phyloP scores from a whole-genome alignment of 371 early-diverging fungal species.

The Apophysomyces sp. region DNA sequence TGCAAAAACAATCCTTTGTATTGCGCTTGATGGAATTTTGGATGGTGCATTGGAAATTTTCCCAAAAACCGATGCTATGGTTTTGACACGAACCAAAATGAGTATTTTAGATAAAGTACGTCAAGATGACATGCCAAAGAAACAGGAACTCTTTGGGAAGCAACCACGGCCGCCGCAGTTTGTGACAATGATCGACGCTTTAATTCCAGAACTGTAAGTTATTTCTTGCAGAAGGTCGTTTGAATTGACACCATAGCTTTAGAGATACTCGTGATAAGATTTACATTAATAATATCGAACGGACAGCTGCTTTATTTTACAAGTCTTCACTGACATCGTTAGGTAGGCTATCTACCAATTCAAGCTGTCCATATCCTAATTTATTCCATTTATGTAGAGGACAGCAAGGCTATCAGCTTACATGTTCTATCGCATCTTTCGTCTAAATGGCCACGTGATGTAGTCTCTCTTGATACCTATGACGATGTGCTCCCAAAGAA shows the following conservation, averaged over 20 bases:
- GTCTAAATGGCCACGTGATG: constrained; percentile 28
- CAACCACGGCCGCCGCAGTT: constrained; percentile 36
- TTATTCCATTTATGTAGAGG: constrained; percentile 3
- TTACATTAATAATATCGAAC: constrained; percentile 37
- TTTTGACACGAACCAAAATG: constrained; percentile 24
- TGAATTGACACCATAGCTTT: background rate
- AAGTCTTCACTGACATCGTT: constrained; percentile 13
- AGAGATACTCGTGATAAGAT: constrained; percentile 32
- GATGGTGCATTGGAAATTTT: constrained; percentile 46
- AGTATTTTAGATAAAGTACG: constrained; percentile 24
- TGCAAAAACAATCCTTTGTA: constrained; percentile 25
- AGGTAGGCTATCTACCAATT: background rate
- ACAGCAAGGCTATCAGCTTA: constrained; percentile 13
- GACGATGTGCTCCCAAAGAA: constrained; percentile 39
- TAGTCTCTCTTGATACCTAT: constrained; percentile 28
- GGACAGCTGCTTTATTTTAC: constrained; percentile 34
- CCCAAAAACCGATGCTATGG: constrained; percentile 23
- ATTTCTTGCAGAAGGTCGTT: background rate
- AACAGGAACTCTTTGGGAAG: background rate
- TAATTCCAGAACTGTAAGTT: constrained; percentile 17
- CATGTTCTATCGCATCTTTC: constrained; percentile 22
- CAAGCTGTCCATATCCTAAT: no score
- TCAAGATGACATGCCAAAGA: background rate
- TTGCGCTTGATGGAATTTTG: constrained; percentile 27
- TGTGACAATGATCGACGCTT: constrained; percentile 17